A percentile compares a stretch with the other conserved stretches of the same genome.
phyloP scores from a whole-genome alignment of 2,329 filamentous ascomycete species.

The Pseudogymnoascus verrucosus region DNA sequence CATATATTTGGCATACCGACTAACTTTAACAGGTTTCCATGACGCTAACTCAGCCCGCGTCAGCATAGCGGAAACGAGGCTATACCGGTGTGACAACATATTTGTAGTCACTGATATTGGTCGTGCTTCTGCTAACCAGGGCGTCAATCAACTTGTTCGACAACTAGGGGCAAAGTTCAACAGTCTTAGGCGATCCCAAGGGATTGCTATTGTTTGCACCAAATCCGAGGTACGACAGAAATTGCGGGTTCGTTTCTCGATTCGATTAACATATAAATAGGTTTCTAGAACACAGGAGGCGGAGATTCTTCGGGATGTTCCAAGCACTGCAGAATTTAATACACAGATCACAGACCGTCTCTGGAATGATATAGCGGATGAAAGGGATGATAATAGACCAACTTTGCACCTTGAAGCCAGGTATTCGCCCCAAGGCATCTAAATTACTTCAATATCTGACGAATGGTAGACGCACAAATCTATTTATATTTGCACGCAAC shows the following conservation, averaged over 20 bases:
- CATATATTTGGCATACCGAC: neutral
- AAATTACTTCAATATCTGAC: conserved; percentile 1
- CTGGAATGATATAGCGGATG: neutral
- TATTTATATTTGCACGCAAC: conserved; percentile 13
- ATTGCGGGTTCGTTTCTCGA: neutral
- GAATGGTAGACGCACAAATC: conserved; percentile 5
- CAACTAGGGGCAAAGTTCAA: conserved; percentile 14
- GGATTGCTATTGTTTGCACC: conserved; percentile 14
- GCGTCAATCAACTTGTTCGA: conserved; percentile 10
- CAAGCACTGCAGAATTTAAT: conserved; percentile 11
- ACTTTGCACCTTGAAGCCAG: neutral
- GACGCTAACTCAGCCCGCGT: conserved; percentile 15
- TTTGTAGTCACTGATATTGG: conserved; percentile 14
- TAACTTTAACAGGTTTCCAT: conserved; percentile 13
- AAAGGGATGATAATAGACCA: neutral
- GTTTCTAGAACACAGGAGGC: conserved; percentile 6
- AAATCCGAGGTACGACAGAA: conserved; percentile 13
- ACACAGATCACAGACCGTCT: neutral
- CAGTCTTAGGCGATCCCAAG: conserved; percentile 12
- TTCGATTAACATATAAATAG: conserved; percentile 1
- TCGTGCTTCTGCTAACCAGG: conserved; percentile 13
- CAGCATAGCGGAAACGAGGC: conserved; percentile 12
- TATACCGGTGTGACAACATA: conserved; percentile 15
- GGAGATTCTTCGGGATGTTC: conserved; percentile 13
- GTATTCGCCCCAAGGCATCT: neutral